These are phyloP conservation scores for Diospyros lotus DNA, from an alignment of 148 eudicot species.

Conservation along the genomic window DNA sequence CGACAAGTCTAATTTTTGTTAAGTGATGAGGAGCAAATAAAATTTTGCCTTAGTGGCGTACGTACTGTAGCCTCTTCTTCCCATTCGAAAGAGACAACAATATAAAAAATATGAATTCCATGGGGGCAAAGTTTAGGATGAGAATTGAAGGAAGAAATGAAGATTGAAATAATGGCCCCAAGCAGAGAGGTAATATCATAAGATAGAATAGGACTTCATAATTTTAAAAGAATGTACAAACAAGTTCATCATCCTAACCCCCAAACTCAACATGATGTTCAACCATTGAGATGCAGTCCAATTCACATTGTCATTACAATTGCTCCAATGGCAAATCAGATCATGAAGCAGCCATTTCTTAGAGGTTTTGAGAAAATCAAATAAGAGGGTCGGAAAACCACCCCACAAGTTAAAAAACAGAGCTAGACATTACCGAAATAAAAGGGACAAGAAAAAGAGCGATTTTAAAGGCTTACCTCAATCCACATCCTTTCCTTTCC, in stretches of 20 bases:
- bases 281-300: constrained; percentile 1
- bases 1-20: too few species aligned
- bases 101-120: too few species aligned
- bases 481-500: background rate
- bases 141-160: background rate
- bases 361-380: constrained; percentile 8
- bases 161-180: background rate
- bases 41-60: too few species aligned
- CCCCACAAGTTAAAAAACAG: background rate
- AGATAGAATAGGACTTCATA: background rate
- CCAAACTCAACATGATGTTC: background rate
- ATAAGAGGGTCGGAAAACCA: background rate
- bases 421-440: background rate
- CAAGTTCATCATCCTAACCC: background rate
- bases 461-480: background rate
- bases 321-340: constrained; percentile 2
- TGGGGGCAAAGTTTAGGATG: too few species aligned
- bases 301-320: background rate
- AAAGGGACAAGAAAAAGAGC: background rate
- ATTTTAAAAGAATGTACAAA: background rate
- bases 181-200: background rate
- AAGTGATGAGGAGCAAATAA: too few species aligned
- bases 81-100: too few species aligned
- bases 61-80: too few species aligned
- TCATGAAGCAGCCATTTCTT: background rate